Base-by-base conservation (phyloP, 2,329 filamentous ascomycete genomes). In the Hortaea werneckii region DNA sequence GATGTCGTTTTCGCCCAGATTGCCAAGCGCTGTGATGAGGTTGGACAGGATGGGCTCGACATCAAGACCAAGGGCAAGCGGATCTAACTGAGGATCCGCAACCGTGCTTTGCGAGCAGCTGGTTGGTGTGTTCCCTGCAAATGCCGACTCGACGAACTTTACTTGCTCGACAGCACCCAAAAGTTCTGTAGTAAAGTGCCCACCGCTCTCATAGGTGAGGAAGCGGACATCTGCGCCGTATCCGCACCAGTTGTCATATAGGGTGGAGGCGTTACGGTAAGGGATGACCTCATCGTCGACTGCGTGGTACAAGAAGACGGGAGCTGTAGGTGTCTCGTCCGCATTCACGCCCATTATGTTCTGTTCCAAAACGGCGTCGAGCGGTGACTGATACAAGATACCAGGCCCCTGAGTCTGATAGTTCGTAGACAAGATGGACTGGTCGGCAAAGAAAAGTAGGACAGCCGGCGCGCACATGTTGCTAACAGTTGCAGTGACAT, bases 221-320 rank as follows among this genome's bases (percentile, higher is more conserved):
- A 60, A 61, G 10, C 54, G 29, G 0, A 61, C 57, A 20, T 27
- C 44, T 1, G 55, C 57, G 30, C 59, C 59, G 11, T 55, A 46
- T 10, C 37, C 43, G 44, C 59, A 61, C 59, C 59, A 61, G 3
- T 49, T 42, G 11, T 53, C 35, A 30, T 48, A 47, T 4, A 59
- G 47, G 2, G 57, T 55, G 4, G 52, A 47, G 2, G 58, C 57
- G 28, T 61, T 56, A 9, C 45, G 20, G 41, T 60, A 62, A 1
- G 59, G 58, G 20, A 61, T 60, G 42, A 61, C 52, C 40, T 62
- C 58, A 35, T 62, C 58, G 8, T 49, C 13, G 5, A 40, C 41
- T 2, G 58, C 56, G 44, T 62, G 59, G 47, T 51, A 61, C 29
- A 61, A 41, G 37, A 53, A 58, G 1, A 62, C 54, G 5, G 59